A percentile compares a stretch with the other conserved stretches of the same genome.
Conservation (phyloP, 441 rosid species). For the Codiaeum variegatum region DNA sequence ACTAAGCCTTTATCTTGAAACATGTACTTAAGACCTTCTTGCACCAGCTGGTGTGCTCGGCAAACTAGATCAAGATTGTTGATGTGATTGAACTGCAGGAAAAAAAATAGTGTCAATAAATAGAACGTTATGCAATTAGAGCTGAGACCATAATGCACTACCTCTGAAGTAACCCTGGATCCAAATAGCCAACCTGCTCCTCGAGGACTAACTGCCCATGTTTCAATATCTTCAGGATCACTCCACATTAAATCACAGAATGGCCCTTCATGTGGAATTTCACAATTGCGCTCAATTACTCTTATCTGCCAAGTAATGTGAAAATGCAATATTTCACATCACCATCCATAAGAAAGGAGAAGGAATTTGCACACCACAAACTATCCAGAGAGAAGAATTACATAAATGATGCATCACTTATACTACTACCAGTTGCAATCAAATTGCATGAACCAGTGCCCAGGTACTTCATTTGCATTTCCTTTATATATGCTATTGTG, state of each 20-base stretch:
- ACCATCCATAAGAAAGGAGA: constrained; percentile 5
- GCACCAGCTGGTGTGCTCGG: constrained; percentile 99
- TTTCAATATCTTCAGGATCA: constrained; percentile 99
- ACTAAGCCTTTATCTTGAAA: constrained; percentile 99
- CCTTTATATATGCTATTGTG: not conserved
- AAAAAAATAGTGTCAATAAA: constrained; percentile 15
- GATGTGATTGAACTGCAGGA: constrained; percentile 84
- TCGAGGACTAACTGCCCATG: constrained; percentile 99
- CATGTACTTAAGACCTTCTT: constrained; percentile 99
- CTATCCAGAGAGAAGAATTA: not conserved
- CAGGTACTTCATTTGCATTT: not conserved
- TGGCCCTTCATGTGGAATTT: constrained; percentile 99
- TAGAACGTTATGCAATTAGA: not conserved
- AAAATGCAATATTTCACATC: constrained; percentile 15
- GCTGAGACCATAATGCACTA: constrained; percentile 26
- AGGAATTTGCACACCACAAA: not conserved
- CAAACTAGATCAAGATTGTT: constrained; percentile 96
- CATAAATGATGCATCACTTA: constrained; percentile 1
- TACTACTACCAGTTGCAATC: not conserved
- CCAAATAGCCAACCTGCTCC: constrained; percentile 99
- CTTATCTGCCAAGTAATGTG: constrained; percentile 60
- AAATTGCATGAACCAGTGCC: not conserved
- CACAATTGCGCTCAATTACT: constrained; percentile 87
- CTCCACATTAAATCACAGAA: constrained; percentile 99
- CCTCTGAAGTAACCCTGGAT: constrained; percentile 97